phyloP scores from a whole-genome alignment of 1,284 basidiomycete species.

The Heterobasidion occidentale region DNA sequence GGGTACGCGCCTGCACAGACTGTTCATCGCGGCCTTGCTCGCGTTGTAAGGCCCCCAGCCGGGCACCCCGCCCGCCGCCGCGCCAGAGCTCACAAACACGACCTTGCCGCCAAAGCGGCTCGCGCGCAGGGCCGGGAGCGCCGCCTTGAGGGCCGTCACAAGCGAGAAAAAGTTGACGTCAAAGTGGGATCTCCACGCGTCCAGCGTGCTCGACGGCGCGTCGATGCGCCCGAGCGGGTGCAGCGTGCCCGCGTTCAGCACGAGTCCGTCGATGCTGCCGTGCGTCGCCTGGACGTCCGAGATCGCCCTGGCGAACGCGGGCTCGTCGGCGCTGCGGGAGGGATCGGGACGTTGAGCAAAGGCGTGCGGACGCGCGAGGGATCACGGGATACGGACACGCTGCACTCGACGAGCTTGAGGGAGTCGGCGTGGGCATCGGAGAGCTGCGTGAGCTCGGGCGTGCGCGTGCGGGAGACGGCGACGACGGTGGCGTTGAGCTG shows the following conservation, averaged over 20 bases:
- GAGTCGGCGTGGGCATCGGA: constrained; percentile 31
- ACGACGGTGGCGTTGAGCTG: constrained; percentile 62
- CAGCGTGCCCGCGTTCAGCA: constrained; percentile 76
- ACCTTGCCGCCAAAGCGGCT: constrained; percentile 57
- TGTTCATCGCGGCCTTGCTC: constrained; percentile 81
- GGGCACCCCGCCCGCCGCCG: constrained; percentile 57
- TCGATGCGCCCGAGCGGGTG: constrained; percentile 39
- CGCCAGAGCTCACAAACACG: constrained; percentile 78
- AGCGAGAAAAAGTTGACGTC: constrained; percentile 85
- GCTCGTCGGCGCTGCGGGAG: constrained; percentile 43
- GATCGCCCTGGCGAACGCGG: constrained; percentile 47
- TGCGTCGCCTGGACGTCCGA: constrained; percentile 39
- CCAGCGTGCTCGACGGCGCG: constrained; percentile 26
- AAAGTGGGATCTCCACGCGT: constrained; percentile 58
- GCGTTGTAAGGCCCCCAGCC: constrained; percentile 80
- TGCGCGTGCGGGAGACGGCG: constrained; percentile 63
- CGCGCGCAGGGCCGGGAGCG: constrained; percentile 61
- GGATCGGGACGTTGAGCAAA: constrained; percentile 4
- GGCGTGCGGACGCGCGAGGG: constrained; percentile 4
- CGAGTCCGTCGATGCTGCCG: constrained; percentile 60
- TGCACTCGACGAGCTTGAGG: constrained; percentile 57
- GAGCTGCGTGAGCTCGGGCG: constrained; percentile 56
- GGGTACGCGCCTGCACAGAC: constrained; percentile 52
- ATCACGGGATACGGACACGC: constrained; percentile 46
- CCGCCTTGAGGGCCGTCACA: constrained; percentile 53